A percentile compares a stretch with the other conserved stretches of the same genome.
Conservation (phyloP, 768 basidiomycete genomes). For the Imleria badia region DNA sequence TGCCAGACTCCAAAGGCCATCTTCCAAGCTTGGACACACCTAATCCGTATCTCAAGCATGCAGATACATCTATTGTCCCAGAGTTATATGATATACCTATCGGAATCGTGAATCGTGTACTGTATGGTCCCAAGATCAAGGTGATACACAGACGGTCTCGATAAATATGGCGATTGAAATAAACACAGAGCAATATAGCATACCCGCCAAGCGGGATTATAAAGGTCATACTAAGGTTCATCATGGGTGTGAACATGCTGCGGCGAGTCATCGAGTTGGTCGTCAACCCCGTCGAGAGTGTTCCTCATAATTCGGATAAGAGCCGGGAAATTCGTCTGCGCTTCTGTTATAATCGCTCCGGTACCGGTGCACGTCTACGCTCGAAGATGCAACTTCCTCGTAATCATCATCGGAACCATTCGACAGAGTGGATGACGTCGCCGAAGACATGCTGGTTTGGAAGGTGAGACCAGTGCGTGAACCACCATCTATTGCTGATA, state of each 20-base stretch:
- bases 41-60: constrained; percentile 51
- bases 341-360: constrained; percentile 25
- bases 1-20: constrained; percentile 56
- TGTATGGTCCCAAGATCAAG: constrained; percentile 44
- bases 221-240: constrained; percentile 11
- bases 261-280: not conserved
- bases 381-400: constrained; percentile 37
- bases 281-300: not conserved
- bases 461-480: constrained; percentile 33
- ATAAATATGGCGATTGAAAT: constrained; percentile 21
- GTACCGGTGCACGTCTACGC: constrained; percentile 29
- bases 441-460: constrained; percentile 37
- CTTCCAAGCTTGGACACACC: constrained; percentile 39
- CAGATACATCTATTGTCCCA: constrained; percentile 49
- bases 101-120: constrained; percentile 72
- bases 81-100: constrained; percentile 83
- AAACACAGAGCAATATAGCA: constrained; percentile 4
- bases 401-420: constrained; percentile 30
- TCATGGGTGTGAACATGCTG: constrained; percentile 1
- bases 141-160: constrained; percentile 10
- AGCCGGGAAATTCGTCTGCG: constrained; percentile 12
- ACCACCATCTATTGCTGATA: constrained; percentile 12
- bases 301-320: constrained; percentile 12
- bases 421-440: constrained; percentile 35
- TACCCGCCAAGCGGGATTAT: constrained; percentile 13